Evolutionary conservation across 768 basidiomycete species (phyloP).

Genomic region (Kwoniella europaea): DNA sequence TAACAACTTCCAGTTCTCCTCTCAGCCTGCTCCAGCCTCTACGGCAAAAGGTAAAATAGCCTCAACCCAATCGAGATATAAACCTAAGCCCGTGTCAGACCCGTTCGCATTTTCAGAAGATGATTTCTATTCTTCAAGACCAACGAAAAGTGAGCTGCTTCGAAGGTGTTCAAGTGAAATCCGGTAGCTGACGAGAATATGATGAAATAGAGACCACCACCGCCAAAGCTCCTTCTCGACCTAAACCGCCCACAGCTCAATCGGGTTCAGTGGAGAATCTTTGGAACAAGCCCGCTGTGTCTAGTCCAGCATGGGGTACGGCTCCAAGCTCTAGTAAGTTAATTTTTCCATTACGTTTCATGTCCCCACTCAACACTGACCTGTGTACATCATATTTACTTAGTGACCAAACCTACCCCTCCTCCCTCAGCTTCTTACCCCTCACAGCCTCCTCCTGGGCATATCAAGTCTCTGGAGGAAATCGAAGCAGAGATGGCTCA

Average conservation of each 20-base stretch:
- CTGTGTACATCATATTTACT: too few relatives aligned
- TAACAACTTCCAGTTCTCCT: slow-evolving; percentile 54
- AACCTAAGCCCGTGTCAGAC: slow-evolving; percentile 43
- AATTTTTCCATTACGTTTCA: too few relatives aligned
- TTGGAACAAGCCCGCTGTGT: slow-evolving; percentile 36
- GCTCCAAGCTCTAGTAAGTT: slow-evolving; percentile 33
- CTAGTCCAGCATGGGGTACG: slow-evolving; percentile 43
- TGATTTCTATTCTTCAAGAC: slow-evolving; percentile 52
- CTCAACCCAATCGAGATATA: slow-evolving; percentile 46
- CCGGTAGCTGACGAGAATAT: slow-evolving; percentile 9
- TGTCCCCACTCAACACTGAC: too few relatives aligned
- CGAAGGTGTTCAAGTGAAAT: too few relatives aligned
- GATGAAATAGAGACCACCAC: slow-evolving; percentile 16
- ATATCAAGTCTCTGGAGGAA: slow-evolving; percentile 58
- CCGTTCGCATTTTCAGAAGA: slow-evolving; percentile 57
- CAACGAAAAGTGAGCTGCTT: slow-evolving; percentile 18
- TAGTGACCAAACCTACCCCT: slow-evolving; percentile 27
- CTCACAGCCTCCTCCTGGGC: slow-evolving; percentile 31
- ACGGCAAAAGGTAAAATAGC: slow-evolving; percentile 35
- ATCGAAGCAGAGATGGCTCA: slow-evolving; percentile 57
- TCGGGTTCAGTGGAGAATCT: slow-evolving; percentile 24
- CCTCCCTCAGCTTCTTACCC: slow-evolving; percentile 19
- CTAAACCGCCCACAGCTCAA: slow-evolving; percentile 20
- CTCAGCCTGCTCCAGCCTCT: slow-evolving; percentile 35
- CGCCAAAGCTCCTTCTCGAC: slow-evolving; percentile 28